Evolutionary conservation across 306 rosid genomes (phyloP), one percentile per base, ranked within the genome.

Genomic region (Begonia loranthoides): DNA sequence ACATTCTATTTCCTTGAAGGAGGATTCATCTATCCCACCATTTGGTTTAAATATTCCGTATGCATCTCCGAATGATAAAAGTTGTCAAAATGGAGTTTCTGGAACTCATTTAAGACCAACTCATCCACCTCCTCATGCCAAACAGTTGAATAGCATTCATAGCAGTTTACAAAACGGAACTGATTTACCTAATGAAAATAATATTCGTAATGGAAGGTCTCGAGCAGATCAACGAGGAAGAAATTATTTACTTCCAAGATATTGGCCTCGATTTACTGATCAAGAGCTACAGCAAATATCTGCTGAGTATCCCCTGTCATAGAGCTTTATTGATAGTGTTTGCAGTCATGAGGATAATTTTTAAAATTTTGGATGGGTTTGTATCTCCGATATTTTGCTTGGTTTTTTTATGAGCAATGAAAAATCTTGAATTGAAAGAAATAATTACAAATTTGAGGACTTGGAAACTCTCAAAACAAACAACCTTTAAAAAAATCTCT

Each of bases 231-330:
- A 82, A 51, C 76, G 99, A 36, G 96, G 96, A 70, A 92, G 81
- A 73, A 89, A 74, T 62, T 84, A 77, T 66, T 75, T 89, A 59
- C 77, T 81, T 71, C 87, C 99, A 45, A 82, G 96, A 47, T 92
- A 86, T 76, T 86, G 99, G 99, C 99, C 99, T 56, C 75, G 99
- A 64, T 80, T 93, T 71, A 92, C 96, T 43, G 96, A 92, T 67
- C 80, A 76, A 70, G 99, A 92, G 75, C 79, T 86, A 33, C 96
- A 83, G 39, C 82, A 92, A 68, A 86, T 92, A 63, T 66, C 94
- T 64, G 76, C 72, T 10, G 93, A 92, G 99, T 92, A 92, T 92
- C 99, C 96, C 83, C 73, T 47, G 40, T 21, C 61, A 28, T 28
- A 7, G 36, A 28, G 36, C 6, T 28, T 28, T 28, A 28, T 28